Evolutionary conservation across 495 filamentous ascomycete genomes (phyloP).

Genomic region (Pseudevernia furfuracea): DNA sequence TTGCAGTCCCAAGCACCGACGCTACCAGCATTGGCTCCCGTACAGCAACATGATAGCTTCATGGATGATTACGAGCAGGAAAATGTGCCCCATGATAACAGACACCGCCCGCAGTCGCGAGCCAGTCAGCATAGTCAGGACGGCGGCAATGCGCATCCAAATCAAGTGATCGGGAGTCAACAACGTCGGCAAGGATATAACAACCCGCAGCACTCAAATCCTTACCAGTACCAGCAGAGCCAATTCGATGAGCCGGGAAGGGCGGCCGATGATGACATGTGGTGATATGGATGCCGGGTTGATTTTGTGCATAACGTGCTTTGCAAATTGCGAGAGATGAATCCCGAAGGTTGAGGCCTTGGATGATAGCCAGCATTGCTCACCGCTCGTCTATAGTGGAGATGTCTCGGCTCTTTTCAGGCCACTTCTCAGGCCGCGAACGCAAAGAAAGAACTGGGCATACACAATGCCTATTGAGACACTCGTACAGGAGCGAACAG

Average conservation of each 20-base stretch:
- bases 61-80: constrained; percentile 30
- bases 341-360: neutral
- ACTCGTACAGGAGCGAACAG: neutral
- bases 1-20: constrained; percentile 17
- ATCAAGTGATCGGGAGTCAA: constrained; percentile 39
- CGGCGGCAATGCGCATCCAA: constrained; percentile 42
- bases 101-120: constrained; percentile 46
- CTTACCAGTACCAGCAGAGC: constrained; percentile 39
- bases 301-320: neutral
- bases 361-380: neutral
- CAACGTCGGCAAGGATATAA: constrained; percentile 27
- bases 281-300: constrained; percentile 31
- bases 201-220: constrained; percentile 20
- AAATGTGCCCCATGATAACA: constrained; percentile 36
- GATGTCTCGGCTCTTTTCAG: neutral
- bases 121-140: constrained; percentile 35
- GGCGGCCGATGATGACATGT: constrained; percentile 49
- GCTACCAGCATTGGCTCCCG: constrained; percentile 10
- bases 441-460: neutral
- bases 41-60: constrained; percentile 35
- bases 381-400: neutral
- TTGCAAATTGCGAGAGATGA: neutral
- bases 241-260: constrained; percentile 44
- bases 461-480: neutral
- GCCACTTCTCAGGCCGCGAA: neutral